Base-by-base conservation (phyloP, 176 grass and related monocot genomes). In the Avena insularis region DNA sequence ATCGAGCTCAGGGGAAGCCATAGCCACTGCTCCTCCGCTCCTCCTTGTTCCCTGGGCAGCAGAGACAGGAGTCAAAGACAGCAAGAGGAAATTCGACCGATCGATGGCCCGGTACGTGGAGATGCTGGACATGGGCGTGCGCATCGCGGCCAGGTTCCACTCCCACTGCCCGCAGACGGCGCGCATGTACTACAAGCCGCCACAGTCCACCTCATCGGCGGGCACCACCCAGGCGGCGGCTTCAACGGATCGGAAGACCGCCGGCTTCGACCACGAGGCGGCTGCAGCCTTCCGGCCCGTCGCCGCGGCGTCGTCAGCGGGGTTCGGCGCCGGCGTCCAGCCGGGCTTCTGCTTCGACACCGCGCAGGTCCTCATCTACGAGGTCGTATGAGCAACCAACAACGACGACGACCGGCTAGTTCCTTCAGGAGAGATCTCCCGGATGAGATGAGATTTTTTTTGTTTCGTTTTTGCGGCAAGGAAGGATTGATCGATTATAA, bases 171-270 rank as follows among this genome's bases (percentile, higher is more conserved):
- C 91, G 12, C 93, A 95, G 70, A 95, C 93, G 45, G 91, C 91
- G 17, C 79, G 91, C 9, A 84, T 89, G 88, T 95, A 95, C 89
- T 96, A 96, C 94, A 96, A 90, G 80, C 94, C 91, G 60, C 94
- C 91, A 12, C 79, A 80, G 11, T 78, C 85, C 10, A 3, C 75
- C 13, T 8, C 74, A 7, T 5, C 83, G 2, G 21, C 9, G 47
- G 23, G 9, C 46, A 70, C 8, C 36, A 38, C 36, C 36, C 36
- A 38, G 36, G 36, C 36, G 36, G 2, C 40, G 36, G 2, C 40
- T 5, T 29, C 71, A 3, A 12, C 53, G 68, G 72, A 31, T 0
- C 19, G 63, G 55, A 83, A 25, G 82, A 66, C 65, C 10, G 4
- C 27, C 6, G 35, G 65, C 31, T 89, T 55, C 10, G 81, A 66